Evolutionary conservation across 371 early-diverging fungal genomes (phyloP), one percentile per base, ranked within the genome.

Genomic region (Mortierella sp.): DNA sequence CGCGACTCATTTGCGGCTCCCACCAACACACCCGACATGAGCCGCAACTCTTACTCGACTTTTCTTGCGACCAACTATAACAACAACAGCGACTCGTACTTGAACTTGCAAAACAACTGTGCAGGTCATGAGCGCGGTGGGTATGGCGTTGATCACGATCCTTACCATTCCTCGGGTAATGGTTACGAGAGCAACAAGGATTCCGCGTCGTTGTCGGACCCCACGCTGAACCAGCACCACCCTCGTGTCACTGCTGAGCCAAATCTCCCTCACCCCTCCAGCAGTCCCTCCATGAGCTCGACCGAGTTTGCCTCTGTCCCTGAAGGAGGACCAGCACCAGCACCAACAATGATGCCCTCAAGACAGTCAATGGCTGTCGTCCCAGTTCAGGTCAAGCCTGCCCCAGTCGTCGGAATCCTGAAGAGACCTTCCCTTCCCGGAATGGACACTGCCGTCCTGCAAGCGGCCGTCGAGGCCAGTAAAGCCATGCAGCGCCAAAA

Each of bases 381-480:
- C 14, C 50, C 61, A 61, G 61, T 31, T 16, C 61, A 31, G 61
- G 16, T 31, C 61, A 61, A 61, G 61, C 34, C 61, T 31, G 31
- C 19, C 8, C 61, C 61, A 1, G 6, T 31, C 61, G 61, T 61
- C 8, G 31, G 71, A n/a, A 79, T 79, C 37, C 71, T 74, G 21
- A 74, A 75, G 72, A 53, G 75, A 10, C 80, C 80, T 19, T 80
- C 80, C 3, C 61, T 75, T 24, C 74, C 75, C 26, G 50, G 40
- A 19, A 24, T 78, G 31, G 73, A 69, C 57, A 53, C 79, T 19
- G 55, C 69, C 16, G 40, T 37, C 1, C 21, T 78, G n/a, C 70
- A 55, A 6, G 78, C 72, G 0, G 78, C 78, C 26, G 78, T 73
- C 26, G 67, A 61, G 5, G 61, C 61, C 61, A 61, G 61, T 31